phyloP scores from a whole-genome alignment of 1,284 basidiomycete species.

The Ganoderma sp. region DNA sequence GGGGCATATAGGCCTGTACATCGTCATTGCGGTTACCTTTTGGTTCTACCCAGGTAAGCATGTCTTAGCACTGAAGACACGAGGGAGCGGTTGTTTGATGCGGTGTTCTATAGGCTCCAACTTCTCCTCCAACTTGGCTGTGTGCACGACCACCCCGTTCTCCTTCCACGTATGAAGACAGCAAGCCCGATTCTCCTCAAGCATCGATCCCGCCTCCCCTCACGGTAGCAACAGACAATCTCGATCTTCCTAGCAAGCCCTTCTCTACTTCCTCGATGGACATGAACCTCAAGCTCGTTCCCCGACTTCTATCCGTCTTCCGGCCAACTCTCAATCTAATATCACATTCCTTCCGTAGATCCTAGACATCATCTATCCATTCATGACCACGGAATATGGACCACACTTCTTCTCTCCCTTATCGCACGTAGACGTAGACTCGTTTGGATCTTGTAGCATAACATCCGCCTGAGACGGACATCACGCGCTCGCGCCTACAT shows the following conservation, averaged over 20 bases:
- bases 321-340: background rate
- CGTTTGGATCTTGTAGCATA: slow-evolving; percentile 23
- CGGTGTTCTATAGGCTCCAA: slow-evolving; percentile 39
- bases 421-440: slow-evolving; percentile 22
- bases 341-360: slow-evolving; percentile 18
- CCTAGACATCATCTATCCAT: background rate
- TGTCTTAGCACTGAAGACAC: background rate
- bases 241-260: slow-evolving; percentile 6
- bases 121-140: slow-evolving; percentile 46
- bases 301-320: background rate
- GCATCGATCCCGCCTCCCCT: background rate
- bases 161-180: background rate
- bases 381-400: background rate
- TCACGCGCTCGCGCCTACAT: background rate
- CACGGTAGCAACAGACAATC: slow-evolving; percentile 16
- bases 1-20: slow-evolving; percentile 54
- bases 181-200: background rate
- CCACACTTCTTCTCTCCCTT: background rate
- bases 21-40: slow-evolving; percentile 71
- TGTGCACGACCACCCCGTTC: slow-evolving; percentile 34
- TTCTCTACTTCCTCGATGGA: background rate
- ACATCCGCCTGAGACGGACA: slow-evolving; percentile 1
- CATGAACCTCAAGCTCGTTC: background rate
- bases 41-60: slow-evolving; percentile 65
- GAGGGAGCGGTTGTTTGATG: background rate